Evolutionary conservation across 1,284 basidiomycete species (phyloP).

Genomic region (Apiotrichum domesticum): DNA sequence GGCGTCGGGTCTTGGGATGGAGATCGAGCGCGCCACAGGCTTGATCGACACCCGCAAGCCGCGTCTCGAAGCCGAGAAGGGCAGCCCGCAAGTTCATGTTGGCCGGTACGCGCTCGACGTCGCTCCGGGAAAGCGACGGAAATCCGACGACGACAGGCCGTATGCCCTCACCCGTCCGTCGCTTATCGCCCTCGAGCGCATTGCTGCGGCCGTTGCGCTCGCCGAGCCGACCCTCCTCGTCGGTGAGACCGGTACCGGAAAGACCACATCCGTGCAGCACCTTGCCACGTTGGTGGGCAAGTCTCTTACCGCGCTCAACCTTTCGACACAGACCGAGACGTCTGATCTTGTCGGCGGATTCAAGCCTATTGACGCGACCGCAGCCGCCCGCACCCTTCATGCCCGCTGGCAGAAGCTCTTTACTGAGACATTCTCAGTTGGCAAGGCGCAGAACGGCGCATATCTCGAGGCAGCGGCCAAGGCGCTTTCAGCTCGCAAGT

Average conservation of each 20-base stretch:
- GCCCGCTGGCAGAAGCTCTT: constrained; percentile 78
- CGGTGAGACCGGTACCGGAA: constrained; percentile 97
- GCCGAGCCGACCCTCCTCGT: constrained; percentile 85
- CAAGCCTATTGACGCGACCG: constrained; percentile 81
- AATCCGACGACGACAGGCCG: constrained; percentile 48
- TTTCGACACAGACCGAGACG: constrained; percentile 95
- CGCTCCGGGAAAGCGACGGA: constrained; percentile 5
- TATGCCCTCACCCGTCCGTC: constrained; percentile 91
- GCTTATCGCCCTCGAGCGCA: constrained; percentile 69
- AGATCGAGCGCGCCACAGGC: constrained; percentile 56
- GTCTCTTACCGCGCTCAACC: constrained; percentile 79
- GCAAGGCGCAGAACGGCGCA: constrained; percentile 67
- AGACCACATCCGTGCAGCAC: constrained; percentile 88
- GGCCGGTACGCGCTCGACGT: constrained; percentile 31
- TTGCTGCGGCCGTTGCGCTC: constrained; percentile 67
- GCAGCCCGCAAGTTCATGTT: constrained; percentile 42
- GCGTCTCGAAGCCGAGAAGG: constrained; percentile 61
- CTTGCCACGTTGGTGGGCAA: constrained; percentile 73
- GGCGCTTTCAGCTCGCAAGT: constrained; percentile 74
- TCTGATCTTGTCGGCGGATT: constrained; percentile 92
- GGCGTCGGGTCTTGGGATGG: constrained; percentile 62
- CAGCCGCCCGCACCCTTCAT: constrained; percentile 71
- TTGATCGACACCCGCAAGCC: constrained; percentile 59
- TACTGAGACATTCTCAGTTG: constrained; percentile 77
- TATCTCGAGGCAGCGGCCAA: constrained; percentile 80